Conservation (phyloP, 2,329 filamentous ascomycete genomes). For the Aspergillus ibericus region DNA sequence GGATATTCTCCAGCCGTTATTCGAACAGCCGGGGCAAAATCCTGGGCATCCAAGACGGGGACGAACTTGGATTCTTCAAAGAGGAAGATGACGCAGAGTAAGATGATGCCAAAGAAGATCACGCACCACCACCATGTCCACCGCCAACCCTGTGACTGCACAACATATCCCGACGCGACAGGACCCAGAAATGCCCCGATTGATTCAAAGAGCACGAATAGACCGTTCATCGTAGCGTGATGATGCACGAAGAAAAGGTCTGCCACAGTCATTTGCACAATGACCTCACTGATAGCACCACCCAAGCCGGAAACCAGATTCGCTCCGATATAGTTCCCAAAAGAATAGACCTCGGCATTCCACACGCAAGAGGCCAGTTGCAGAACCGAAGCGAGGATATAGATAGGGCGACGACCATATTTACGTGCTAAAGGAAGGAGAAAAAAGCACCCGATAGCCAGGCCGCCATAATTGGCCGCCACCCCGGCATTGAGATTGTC, state of each 20-base stretch:
- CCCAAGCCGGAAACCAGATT: slow-evolving; percentile 48
- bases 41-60: neutral
- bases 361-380: slow-evolving; percentile 44
- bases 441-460: slow-evolving; percentile 45
- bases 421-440: slow-evolving; percentile 50
- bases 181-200: slow-evolving; percentile 40
- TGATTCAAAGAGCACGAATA: slow-evolving; percentile 43
- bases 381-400: slow-evolving; percentile 44
- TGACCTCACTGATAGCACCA: slow-evolving; percentile 46
- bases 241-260: slow-evolving; percentile 54
- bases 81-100: slow-evolving; percentile 45
- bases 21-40: neutral
- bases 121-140: slow-evolving; percentile 53
- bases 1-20: neutral
- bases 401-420: slow-evolving; percentile 49
- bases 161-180: slow-evolving; percentile 35
- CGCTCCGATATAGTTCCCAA: slow-evolving; percentile 45
- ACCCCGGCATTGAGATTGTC: slow-evolving; percentile 47
- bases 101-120: slow-evolving; percentile 41
- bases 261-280: slow-evolving; percentile 51
- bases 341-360: slow-evolving; percentile 45
- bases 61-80: slow-evolving; percentile 45
- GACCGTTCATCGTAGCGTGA: slow-evolving; percentile 48
- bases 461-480: slow-evolving; percentile 45
- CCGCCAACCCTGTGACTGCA: slow-evolving; percentile 48